phyloP scores from a whole-genome alignment of 352 stramenopile species.

The Elongisporangium anandrum region DNA sequence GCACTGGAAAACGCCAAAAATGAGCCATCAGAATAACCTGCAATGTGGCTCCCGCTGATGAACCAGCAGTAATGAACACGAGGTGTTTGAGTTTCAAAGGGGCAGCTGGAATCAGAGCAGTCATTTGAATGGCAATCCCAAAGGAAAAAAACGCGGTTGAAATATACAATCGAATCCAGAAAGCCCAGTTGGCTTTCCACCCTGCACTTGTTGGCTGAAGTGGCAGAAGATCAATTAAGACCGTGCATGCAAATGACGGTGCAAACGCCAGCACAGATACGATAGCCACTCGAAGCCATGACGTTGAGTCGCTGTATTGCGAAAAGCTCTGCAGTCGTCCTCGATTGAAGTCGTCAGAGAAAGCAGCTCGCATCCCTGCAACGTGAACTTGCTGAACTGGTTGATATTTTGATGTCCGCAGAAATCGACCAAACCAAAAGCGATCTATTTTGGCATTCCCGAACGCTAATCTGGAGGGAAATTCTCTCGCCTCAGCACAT shows the following conservation, averaged over 20 bases:
- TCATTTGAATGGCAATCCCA: constrained; percentile 10
- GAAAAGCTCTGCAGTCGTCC: background rate
- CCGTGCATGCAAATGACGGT: constrained; percentile 7
- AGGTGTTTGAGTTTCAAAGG: constrained; percentile 3
- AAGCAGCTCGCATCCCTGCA: too few species aligned
- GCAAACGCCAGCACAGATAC: background rate
- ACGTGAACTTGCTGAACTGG: too few species aligned
- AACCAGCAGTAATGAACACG: constrained; percentile 2
- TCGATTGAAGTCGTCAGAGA: too few species aligned
- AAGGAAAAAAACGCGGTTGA: constrained; percentile 9
- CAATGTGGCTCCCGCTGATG: background rate
- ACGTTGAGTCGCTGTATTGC: background rate
- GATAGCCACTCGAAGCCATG: background rate
- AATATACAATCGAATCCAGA: constrained; percentile 5
- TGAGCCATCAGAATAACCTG: background rate
- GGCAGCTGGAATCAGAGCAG: constrained; percentile 19
- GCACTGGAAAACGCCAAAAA: constrained; percentile 19
- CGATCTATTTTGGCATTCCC: too few species aligned
- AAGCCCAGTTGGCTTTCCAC: background rate
- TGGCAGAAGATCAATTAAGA: constrained; percentile 16
- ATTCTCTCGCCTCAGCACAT: too few species aligned
- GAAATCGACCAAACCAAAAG: too few species aligned
- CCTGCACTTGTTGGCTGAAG: constrained; percentile 9
- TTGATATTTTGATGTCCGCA: too few species aligned
- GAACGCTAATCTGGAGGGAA: too few species aligned